Evolutionary conservation across 495 filamentous ascomycete species (phyloP).

Genomic region (Letharia lupina): DNA sequence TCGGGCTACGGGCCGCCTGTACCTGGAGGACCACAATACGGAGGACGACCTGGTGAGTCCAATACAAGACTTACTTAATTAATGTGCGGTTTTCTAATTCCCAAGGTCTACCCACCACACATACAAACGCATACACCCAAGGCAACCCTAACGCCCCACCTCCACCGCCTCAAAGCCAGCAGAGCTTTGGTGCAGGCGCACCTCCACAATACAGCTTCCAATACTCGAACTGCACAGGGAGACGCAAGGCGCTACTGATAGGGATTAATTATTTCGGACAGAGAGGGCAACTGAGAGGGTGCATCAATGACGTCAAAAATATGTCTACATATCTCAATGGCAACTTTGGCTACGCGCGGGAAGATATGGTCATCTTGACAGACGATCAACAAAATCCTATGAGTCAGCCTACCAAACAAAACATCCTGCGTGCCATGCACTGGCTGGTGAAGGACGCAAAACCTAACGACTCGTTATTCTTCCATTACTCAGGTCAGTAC

Average conservation of each 20-base stretch:
- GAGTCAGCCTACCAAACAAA: slow-evolving; percentile 93
- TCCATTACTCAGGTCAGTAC: slow-evolving; percentile 86
- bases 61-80: background rate
- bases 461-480: slow-evolving; percentile 94
- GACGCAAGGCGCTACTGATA: slow-evolving; percentile 85
- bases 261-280: slow-evolving; percentile 98
- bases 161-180: slow-evolving; percentile 37
- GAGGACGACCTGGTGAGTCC: slow-evolving; percentile 34
- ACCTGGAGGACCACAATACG: slow-evolving; percentile 34
- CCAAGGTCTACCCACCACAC: slow-evolving; percentile 25
- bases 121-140: slow-evolving; percentile 32
- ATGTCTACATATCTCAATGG: slow-evolving; percentile 90
- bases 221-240: slow-evolving; percentile 87
- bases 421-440: slow-evolving; percentile 95
- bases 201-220: slow-evolving; percentile 73
- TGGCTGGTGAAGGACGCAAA: slow-evolving; percentile 94
- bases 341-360: slow-evolving; percentile 85
- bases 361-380: slow-evolving; percentile 97
- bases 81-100: background rate
- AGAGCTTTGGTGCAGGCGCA: slow-evolving; percentile 68
- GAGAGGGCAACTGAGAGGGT: slow-evolving; percentile 82
- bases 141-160: slow-evolving; percentile 33
- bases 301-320: slow-evolving; percentile 98
- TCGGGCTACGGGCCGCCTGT: slow-evolving; percentile 27
- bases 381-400: slow-evolving; percentile 96